A percentile compares a stretch with the other conserved stretches of the same genome.
These are phyloP conservation scores for Solanum hybrid DNA, from an alignment of 305 asterid species.

Conservation along the genomic window DNA sequence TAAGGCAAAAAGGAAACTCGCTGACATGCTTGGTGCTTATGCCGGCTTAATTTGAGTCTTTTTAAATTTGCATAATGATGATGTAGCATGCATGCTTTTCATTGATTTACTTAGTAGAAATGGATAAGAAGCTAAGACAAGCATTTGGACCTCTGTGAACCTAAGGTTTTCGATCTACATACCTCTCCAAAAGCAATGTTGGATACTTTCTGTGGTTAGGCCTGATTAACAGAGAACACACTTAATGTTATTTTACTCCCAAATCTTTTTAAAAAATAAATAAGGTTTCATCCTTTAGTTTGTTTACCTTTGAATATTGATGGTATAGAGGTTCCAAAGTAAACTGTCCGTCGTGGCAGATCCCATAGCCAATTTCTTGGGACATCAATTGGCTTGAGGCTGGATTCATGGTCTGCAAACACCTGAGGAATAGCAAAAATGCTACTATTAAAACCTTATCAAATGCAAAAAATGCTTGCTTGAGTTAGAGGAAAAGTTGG, in stretches of 20 bases:
- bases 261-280: neutral
- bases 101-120: neutral
- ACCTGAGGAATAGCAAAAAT: slow-evolving; percentile 40
- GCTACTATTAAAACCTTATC: neutral
- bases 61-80: neutral
- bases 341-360: slow-evolving; percentile 77
- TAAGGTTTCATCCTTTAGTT: neutral
- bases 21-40: neutral
- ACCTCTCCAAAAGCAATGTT: slow-evolving; percentile 97
- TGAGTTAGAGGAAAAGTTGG: neutral
- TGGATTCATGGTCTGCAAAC: slow-evolving; percentile 89
- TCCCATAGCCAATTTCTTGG: slow-evolving; percentile 88
- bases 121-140: neutral
- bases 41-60: neutral
- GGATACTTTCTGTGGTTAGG: slow-evolving; percentile 63
- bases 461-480: neutral
- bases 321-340: slow-evolving; percentile 92
- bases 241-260: slow-evolving; percentile 1
- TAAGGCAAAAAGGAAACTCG: neutral
- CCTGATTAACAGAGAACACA: slow-evolving; percentile 39
- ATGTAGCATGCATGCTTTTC: neutral
- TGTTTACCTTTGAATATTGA: slow-evolving; percentile 76
- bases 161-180: slow-evolving; percentile 8
- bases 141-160: neutral
- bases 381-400: slow-evolving; percentile 66